Percentiles rank a stretch among this genome's conserved stretches.
These are phyloP conservation scores for Arabis alpina DNA, from an alignment of 345 rosid species.

Conservation along the genomic window DNA sequence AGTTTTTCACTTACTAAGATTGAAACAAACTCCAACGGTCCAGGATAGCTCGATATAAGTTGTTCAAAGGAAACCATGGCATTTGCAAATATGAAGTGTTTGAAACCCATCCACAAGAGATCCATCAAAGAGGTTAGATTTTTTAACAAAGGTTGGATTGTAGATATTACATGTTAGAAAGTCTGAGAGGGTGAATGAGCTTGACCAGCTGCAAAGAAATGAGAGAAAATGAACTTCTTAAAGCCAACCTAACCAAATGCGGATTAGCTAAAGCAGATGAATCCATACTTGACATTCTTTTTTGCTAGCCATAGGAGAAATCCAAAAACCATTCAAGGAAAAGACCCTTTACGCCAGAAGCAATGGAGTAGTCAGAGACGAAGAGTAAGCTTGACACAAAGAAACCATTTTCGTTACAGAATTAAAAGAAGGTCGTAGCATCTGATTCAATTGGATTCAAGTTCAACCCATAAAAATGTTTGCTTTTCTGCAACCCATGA, in stretches of 20 bases:
- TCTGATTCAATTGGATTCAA: conserved; percentile 19
- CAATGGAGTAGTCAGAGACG: conserved; percentile 38
- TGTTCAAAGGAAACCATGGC: conserved; percentile 73
- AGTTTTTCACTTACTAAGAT: conserved; percentile 62
- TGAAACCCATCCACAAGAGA: conserved; percentile 45
- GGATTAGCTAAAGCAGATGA: conserved; percentile 43
- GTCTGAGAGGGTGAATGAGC: conserved; percentile 70
- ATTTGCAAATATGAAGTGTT: conserved; percentile 87
- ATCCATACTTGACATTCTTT: conserved; percentile 48
- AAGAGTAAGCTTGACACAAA: conserved; percentile 26
- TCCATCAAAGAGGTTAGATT: conserved; percentile 29
- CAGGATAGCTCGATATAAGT: conserved; percentile 69
- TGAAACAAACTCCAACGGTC: conserved; percentile 81
- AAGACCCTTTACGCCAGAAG: conserved; percentile 42
- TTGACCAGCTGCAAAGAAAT: conserved; percentile 67
- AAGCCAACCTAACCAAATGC: conserved; percentile 29
- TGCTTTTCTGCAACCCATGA: conserved; percentile 12
- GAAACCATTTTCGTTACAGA: conserved; percentile 40
- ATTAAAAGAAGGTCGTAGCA: no score
- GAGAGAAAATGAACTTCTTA: conserved; percentile 10
- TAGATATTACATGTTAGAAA: conserved; percentile 65
- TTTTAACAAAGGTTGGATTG: conserved; percentile 30
- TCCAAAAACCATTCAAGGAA: conserved; percentile 23
- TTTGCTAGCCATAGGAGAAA: conserved; percentile 90
- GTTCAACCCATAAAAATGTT: neutral